phyloP scores from a whole-genome alignment of 1,284 basidiomycete species.

The Leccinum variabile region DNA sequence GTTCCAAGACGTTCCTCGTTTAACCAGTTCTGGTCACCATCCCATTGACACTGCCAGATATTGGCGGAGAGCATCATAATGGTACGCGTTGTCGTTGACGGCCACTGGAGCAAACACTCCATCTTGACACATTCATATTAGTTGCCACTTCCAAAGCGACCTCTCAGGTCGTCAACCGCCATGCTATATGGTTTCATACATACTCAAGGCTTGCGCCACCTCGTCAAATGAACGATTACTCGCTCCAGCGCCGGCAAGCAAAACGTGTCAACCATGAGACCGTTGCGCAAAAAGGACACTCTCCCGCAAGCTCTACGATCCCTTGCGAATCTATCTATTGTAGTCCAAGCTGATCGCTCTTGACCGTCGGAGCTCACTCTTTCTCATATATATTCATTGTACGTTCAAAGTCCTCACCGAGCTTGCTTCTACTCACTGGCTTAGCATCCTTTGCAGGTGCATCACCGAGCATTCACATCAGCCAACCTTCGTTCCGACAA shows the following conservation, averaged over 20 bases:
- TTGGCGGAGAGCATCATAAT: not conserved
- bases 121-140: not conserved
- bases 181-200: slow-evolving; percentile 15
- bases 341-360: slow-evolving; percentile 25
- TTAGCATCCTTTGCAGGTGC: not conserved
- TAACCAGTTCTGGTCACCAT: not conserved
- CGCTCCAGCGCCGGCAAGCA: slow-evolving; percentile 29
- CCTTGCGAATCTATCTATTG: slow-evolving; percentile 26
- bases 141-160: no score
- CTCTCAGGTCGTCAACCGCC: not conserved
- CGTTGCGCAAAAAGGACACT: slow-evolving; percentile 16
- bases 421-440: slow-evolving; percentile 14
- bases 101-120: not conserved
- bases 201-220: slow-evolving; percentile 18
- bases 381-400: slow-evolving; percentile 32
- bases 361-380: slow-evolving; percentile 21
- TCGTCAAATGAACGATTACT: slow-evolving; percentile 29
- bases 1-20: no score
- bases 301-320: slow-evolving; percentile 27
- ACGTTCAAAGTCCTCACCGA: slow-evolving; percentile 14
- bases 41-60: not conserved
- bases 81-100: not conserved
- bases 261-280: slow-evolving; percentile 38
- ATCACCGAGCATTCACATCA: slow-evolving; percentile 7
- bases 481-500: slow-evolving; percentile 24